Evolutionary conservation across 352 stramenopile species (phyloP).

Genomic region (Phytophthora colocasiae): DNA sequence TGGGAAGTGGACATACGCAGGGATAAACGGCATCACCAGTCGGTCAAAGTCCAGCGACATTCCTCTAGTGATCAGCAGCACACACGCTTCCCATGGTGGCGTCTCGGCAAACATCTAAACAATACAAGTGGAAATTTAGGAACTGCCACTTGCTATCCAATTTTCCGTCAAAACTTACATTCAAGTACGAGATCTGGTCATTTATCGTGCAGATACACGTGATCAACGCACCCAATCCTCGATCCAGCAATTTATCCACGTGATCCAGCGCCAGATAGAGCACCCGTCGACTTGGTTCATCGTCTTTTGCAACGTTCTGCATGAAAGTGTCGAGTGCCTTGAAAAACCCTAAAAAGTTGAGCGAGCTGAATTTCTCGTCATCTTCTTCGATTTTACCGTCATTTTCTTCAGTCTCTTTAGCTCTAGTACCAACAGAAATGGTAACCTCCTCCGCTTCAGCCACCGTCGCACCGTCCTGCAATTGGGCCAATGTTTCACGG

Average conservation of each 20-base stretch:
- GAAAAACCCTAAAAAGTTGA: slow-evolving; percentile 79
- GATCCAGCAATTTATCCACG: slow-evolving; percentile 69
- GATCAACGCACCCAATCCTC: slow-evolving; percentile 59
- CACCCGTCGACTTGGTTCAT: slow-evolving; percentile 26
- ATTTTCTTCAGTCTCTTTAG: slow-evolving; percentile 6
- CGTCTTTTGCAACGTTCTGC: slow-evolving; percentile 14
- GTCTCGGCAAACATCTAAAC: slow-evolving; percentile 53
- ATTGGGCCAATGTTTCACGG: slow-evolving; percentile 70
- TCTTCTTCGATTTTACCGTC: slow-evolving; percentile 10
- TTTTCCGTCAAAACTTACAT: slow-evolving; percentile 37
- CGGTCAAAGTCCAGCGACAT: slow-evolving; percentile 76
- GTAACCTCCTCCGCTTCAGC: slow-evolving; percentile 15
- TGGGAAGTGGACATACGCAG: slow-evolving; percentile 64
- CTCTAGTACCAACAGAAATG: slow-evolving; percentile 7
- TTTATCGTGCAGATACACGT: slow-evolving; percentile 77
- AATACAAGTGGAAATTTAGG: background rate
- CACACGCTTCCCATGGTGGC: slow-evolving; percentile 59
- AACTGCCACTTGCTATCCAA: background rate
- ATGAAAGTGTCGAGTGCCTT: slow-evolving; percentile 70
- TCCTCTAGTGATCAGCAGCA: slow-evolving; percentile 72
- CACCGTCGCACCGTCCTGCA: slow-evolving; percentile 40
- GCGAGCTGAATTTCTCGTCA: slow-evolving; percentile 52
- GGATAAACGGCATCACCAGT: slow-evolving; percentile 58
- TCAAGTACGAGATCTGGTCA: slow-evolving; percentile 66
- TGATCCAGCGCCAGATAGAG: slow-evolving; percentile 77